Conservation (phyloP, 1,139 yeast genomes). For the Suhomyces wounanorum region DNA sequence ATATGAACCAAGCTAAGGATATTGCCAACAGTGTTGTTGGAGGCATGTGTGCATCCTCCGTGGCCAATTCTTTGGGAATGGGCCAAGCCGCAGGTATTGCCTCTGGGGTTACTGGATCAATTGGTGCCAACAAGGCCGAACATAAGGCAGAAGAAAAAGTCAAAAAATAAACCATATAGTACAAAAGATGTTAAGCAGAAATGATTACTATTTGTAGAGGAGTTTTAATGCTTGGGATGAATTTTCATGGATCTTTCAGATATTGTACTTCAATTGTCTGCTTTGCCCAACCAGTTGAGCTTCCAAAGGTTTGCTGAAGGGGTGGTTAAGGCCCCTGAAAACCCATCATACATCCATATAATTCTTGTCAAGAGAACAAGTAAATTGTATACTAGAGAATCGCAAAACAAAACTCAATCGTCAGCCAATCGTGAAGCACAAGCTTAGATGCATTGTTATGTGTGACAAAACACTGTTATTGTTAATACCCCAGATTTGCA, state of each 20-base stretch:
- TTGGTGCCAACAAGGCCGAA: slow-evolving; percentile 31
- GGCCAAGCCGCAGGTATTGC: slow-evolving; percentile 25
- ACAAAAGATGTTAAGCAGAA: background rate
- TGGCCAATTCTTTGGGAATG: slow-evolving; percentile 20
- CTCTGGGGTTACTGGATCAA: slow-evolving; percentile 31
- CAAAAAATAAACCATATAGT: background rate
- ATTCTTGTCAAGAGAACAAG: no score
- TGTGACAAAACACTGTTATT: background rate
- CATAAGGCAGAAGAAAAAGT: slow-evolving; percentile 18
- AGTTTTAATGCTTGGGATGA: background rate
- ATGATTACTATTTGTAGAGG: background rate
- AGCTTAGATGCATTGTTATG: no score
- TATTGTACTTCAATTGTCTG: no score
- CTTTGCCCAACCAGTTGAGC: no score
- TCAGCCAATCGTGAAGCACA: background rate
- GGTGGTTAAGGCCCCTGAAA: no score
- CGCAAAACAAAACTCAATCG: background rate
- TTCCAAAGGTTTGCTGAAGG: no score
- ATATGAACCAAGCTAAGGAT: slow-evolving; percentile 18
- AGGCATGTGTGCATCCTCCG: slow-evolving; percentile 22
- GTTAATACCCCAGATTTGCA: background rate
- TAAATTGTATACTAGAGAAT: background rate
- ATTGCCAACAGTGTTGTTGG: slow-evolving; percentile 26
- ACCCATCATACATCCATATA: background rate
- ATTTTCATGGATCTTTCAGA: no score